Evolutionary conservation across 306 rosid species (phyloP).

Genomic region (Cicer yamashitae): DNA sequence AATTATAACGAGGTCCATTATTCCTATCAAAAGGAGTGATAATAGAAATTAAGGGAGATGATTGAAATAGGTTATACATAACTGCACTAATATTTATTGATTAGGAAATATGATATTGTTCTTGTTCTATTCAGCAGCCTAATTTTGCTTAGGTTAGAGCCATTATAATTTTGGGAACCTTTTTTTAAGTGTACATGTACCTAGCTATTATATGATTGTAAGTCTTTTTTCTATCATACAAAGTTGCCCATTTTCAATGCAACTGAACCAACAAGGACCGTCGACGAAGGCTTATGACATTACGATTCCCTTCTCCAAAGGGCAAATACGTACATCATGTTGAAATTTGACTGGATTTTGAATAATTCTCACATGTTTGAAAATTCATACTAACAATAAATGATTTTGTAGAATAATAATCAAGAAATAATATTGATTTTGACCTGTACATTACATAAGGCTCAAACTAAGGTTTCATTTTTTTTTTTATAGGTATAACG

Average conservation of each 20-base stretch:
- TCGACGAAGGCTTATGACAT: neutral
- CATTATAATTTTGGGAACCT: neutral
- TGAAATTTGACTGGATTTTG: neutral
- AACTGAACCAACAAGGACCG: conserved; percentile 14
- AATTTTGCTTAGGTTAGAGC: neutral
- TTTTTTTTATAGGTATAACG: no score
- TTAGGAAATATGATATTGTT: neutral
- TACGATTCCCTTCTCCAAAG: conserved; percentile 2
- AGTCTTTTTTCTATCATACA: neutral
- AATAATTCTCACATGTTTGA: neutral
- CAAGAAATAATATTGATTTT: no score
- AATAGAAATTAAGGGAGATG: neutral
- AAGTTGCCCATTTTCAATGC: conserved; percentile 15
- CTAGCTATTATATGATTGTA: neutral
- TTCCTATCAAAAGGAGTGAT: no score
- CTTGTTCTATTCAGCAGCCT: neutral
- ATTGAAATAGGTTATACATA: neutral
- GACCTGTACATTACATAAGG: no score
- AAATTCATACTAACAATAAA: neutral
- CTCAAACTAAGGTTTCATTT: no score
- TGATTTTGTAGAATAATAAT: neutral
- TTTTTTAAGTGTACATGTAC: neutral
- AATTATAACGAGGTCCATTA: no score
- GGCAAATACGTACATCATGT: neutral
- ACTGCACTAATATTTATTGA: neutral